Conservation (phyloP, 768 basidiomycete genomes). For the Calvatia gigantea region DNA sequence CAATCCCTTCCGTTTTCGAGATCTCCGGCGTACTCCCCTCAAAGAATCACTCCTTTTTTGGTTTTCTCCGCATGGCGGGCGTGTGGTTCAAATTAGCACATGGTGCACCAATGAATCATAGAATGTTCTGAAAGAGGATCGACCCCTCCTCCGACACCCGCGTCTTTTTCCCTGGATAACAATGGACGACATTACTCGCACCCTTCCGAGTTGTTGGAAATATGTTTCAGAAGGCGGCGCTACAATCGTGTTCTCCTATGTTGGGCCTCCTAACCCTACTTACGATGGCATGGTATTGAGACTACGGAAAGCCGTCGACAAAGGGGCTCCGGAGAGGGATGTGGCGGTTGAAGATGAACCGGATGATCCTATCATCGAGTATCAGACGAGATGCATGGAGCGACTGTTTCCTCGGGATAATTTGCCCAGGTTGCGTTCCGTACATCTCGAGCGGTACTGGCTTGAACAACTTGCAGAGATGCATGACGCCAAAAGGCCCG, state of each 20-base stretch:
- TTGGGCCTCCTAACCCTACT: slow-evolving; percentile 44
- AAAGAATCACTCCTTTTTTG: too few species aligned
- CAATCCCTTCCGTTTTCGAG: too few species aligned
- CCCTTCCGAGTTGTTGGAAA: slow-evolving; percentile 57
- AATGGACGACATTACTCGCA: slow-evolving; percentile 30
- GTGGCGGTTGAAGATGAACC: slow-evolving; percentile 21
- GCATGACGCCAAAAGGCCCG: slow-evolving; percentile 52
- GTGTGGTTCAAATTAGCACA: too few species aligned
- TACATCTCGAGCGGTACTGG: slow-evolving; percentile 54
- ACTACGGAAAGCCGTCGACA: slow-evolving; percentile 54
- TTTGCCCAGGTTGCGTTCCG: slow-evolving; percentile 55
- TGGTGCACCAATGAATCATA: too few species aligned
- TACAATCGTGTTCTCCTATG: slow-evolving; percentile 83
- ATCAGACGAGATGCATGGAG: slow-evolving; percentile 62
- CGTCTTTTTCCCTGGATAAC: not conserved
- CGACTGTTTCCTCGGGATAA: slow-evolving; percentile 57
- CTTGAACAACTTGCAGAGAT: slow-evolving; percentile 45
- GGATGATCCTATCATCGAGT: slow-evolving; percentile 43
- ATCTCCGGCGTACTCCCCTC: too few species aligned
- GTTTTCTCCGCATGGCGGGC: too few species aligned
- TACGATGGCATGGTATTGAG: slow-evolving; percentile 72
- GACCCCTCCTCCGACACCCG: not conserved
- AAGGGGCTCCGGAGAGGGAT: not conserved
- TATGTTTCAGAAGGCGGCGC: slow-evolving; percentile 95
- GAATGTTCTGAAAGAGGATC: too few species aligned